Evolutionary conservation across 805 yeast genomes (phyloP).

Genomic region (Myxozyma neglecta): DNA sequence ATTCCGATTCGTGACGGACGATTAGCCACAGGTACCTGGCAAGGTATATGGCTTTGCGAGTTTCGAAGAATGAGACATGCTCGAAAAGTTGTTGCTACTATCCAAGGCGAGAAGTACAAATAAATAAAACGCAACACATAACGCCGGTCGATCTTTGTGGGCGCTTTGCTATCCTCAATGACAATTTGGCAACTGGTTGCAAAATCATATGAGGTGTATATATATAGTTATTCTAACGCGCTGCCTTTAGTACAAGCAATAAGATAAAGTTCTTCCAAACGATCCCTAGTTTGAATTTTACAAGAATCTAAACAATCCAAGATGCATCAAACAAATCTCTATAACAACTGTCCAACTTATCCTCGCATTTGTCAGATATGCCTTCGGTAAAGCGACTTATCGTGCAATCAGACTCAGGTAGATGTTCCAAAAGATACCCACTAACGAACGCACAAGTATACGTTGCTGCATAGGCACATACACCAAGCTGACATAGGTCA

Average conservation of each 20-base stretch:
- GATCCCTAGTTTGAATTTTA: background rate
- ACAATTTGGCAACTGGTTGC: background rate
- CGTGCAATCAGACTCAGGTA: slow-evolving; percentile 11
- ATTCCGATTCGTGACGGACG: slow-evolving; percentile 71
- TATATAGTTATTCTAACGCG: too few relatives aligned
- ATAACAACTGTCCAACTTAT: background rate
- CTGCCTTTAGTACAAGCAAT: too few relatives aligned
- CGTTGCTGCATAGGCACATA: slow-evolving; percentile 12
- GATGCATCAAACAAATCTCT: background rate
- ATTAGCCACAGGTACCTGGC: slow-evolving; percentile 80
- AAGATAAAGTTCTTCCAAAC: background rate
- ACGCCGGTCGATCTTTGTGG: too few relatives aligned
- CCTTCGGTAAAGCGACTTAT: too few relatives aligned
- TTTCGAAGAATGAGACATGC: slow-evolving; percentile 65
- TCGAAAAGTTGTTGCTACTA: slow-evolving; percentile 68
- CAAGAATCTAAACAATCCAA: background rate
- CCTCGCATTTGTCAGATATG: too few relatives aligned
- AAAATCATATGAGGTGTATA: too few relatives aligned
- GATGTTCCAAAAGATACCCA: slow-evolving; percentile 18
- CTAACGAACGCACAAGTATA: slow-evolving; percentile 13
- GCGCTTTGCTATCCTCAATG: background rate
- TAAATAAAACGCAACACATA: background rate
- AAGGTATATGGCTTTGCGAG: slow-evolving; percentile 75
- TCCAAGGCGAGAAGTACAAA: slow-evolving; percentile 53
- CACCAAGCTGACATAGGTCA: slow-evolving; percentile 10